A percentile compares a stretch with the other conserved stretches of the same genome.
Conservation (phyloP, 805 yeast species). For the Metschnikowia baotianmanensis region DNA sequence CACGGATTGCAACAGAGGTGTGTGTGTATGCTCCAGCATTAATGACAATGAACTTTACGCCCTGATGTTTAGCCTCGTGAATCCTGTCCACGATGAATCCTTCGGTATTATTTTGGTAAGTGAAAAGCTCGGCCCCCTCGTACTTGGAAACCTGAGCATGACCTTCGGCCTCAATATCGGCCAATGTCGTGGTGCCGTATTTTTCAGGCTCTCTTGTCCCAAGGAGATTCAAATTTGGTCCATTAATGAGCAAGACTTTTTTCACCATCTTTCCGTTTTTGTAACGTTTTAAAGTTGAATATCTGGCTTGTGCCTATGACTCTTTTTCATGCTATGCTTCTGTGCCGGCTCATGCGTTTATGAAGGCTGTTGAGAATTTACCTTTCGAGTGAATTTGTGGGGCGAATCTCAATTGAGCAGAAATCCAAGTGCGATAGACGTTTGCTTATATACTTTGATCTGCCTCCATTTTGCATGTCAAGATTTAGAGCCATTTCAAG, state of each 20-base stretch:
- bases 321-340: conserved; percentile 2
- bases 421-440: too few relatives aligned
- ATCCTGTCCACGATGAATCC: conserved; percentile 47
- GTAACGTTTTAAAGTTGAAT: background rate
- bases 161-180: conserved; percentile 43
- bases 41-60: conserved; percentile 44
- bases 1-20: conserved; percentile 50
- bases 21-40: conserved; percentile 56
- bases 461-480: background rate
- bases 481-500: background rate
- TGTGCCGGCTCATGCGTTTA: conserved; percentile 5
- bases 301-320: background rate
- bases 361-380: too few relatives aligned
- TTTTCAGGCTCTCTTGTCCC: conserved; percentile 46
- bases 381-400: too few relatives aligned
- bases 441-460: too few relatives aligned
- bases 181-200: conserved; percentile 46
- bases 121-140: conserved; percentile 30
- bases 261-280: conserved; percentile 28
- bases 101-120: conserved; percentile 46
- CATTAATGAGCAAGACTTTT: conserved; percentile 46
- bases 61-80: conserved; percentile 44
- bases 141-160: conserved; percentile 28
- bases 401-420: background rate
- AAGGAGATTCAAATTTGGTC: conserved; percentile 49